phyloP scores from a whole-genome alignment of 441 rosid genomes.

The Populus tomentosa region DNA sequence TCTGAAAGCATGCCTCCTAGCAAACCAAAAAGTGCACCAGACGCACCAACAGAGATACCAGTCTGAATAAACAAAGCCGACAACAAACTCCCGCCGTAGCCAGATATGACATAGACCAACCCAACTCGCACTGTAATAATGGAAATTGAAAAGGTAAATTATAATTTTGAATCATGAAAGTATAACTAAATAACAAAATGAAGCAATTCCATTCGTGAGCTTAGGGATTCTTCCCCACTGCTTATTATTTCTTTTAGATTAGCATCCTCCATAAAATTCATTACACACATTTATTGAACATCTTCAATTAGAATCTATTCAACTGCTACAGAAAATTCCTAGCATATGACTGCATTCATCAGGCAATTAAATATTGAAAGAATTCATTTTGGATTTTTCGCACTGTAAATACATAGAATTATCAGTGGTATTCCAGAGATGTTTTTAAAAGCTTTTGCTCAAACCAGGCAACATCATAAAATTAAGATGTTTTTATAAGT shows the following conservation, averaged over 20 bases:
- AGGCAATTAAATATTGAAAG: neutral
- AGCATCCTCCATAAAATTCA: neutral
- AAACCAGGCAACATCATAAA: neutral
- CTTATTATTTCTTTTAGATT: neutral
- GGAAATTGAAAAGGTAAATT: slow-evolving; percentile 4
- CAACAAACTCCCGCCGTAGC: slow-evolving; percentile 85
- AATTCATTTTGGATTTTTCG: neutral
- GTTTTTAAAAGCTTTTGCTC: neutral
- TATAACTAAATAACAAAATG: neutral
- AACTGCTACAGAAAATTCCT: neutral
- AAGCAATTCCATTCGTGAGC: neutral
- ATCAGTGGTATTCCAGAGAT: neutral
- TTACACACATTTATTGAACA: neutral
- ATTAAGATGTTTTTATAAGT: neutral
- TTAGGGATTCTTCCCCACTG: neutral
- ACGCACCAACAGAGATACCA: slow-evolving; percentile 90
- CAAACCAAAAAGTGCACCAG: slow-evolving; percentile 93
- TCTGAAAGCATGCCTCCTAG: slow-evolving; percentile 96
- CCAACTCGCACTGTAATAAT: slow-evolving; percentile 71
- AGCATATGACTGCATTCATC: neutral
- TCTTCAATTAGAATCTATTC: neutral
- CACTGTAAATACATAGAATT: neutral
- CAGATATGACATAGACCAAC: slow-evolving; percentile 72
- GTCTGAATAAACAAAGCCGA: slow-evolving; percentile 68
- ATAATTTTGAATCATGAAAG: slow-evolving; percentile 1